phyloP scores from a whole-genome alignment of 306 rosid genomes.

The Prosopis cineraria region DNA sequence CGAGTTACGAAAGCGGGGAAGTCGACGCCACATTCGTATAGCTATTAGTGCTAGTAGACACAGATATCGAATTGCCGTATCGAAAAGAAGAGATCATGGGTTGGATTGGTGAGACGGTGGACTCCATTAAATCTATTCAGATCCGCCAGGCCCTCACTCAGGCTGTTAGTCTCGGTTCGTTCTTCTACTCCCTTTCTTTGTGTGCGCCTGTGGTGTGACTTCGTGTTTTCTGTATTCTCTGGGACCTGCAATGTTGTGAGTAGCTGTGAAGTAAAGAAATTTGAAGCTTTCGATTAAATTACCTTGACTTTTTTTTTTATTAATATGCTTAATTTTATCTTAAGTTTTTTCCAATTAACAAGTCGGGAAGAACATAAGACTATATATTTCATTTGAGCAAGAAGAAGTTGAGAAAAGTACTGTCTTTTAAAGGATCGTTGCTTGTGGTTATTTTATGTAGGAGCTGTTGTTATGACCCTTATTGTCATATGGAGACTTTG shows the following conservation, averaged over 20 bases:
- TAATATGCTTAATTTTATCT: not conserved
- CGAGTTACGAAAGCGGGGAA: constrained; percentile 1
- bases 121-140: constrained; percentile 85
- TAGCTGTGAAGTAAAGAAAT: not conserved
- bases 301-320: not conserved
- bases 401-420: not conserved
- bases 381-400: not conserved
- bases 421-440: not conserved
- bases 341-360: not conserved
- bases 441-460: not conserved
- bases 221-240: not conserved
- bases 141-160: constrained; percentile 85
- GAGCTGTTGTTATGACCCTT: not conserved
- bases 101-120: constrained; percentile 68
- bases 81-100: constrained; percentile 49
- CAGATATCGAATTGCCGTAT: not conserved
- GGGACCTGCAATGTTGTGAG: constrained; percentile 1
- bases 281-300: constrained; percentile 1
- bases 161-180: constrained; percentile 81
- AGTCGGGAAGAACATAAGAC: not conserved
- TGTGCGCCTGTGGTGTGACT: not conserved
- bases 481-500: not conserved
- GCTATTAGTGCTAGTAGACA: not conserved
- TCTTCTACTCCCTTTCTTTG: not conserved
- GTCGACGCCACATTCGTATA: not conserved